A percentile compares a stretch with the other conserved stretches of the same genome.
Evolutionary conservation across 352 stramenopile genomes (phyloP).

Genomic region (Globisporangium paroecandrum): DNA sequence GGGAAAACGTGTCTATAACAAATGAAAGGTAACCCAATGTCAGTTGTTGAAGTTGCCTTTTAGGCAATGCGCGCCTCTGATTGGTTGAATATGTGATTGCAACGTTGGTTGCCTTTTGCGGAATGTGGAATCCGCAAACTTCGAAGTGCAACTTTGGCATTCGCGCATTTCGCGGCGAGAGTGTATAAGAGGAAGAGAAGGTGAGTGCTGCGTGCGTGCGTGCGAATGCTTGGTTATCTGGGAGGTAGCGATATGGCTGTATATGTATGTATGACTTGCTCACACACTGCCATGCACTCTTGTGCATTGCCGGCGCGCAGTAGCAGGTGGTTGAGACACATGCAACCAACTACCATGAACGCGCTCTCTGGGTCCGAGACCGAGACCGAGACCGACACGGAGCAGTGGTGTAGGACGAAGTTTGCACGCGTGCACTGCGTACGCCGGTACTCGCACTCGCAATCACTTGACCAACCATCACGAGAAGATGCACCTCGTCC

Average conservation of each 20-base stretch:
- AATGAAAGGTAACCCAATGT: not conserved
- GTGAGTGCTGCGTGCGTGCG: not conserved
- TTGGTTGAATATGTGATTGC: not conserved
- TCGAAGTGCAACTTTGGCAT: constrained; percentile 1
- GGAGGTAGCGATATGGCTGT: not conserved
- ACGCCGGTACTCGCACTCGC: not conserved
- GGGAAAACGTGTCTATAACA: too few relatives aligned
- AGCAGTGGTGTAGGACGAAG: not conserved
- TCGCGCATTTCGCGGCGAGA: not conserved
- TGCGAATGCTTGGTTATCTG: not conserved
- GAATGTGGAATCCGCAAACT: not conserved
- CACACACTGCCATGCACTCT: not conserved
- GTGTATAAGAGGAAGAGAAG: not conserved
- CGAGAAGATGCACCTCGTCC: not conserved
- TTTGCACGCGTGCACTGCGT: constrained; percentile 8
- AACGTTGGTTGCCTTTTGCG: not conserved
- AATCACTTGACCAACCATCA: not conserved
- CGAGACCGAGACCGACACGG: not conserved
- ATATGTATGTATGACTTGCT: not conserved
- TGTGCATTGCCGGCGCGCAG: not conserved
- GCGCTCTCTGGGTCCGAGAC: constrained; percentile 5
- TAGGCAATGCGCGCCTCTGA: not conserved
- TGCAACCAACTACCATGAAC: not conserved
- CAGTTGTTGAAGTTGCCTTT: constrained; percentile 7
- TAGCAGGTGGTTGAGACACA: not conserved